Evolutionary conservation across 1,284 basidiomycete species (phyloP).

Genomic region (Apiotrichum domesticum): DNA sequence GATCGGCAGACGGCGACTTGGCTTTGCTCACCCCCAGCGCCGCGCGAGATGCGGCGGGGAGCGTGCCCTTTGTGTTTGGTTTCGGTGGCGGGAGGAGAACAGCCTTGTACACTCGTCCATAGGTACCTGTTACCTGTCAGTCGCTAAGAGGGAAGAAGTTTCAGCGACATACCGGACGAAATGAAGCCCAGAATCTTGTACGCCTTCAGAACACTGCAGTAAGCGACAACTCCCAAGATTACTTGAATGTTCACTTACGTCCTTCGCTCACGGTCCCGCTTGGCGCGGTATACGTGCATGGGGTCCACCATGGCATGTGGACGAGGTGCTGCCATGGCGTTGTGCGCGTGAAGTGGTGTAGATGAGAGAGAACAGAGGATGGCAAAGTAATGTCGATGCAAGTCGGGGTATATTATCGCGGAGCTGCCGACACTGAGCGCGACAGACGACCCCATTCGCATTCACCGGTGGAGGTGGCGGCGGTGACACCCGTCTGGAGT

Average conservation of each 20-base stretch:
- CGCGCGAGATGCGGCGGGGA: conserved; percentile 26
- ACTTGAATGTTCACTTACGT: conserved; percentile 27
- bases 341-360: neutral
- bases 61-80: conserved; percentile 14
- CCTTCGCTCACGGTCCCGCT: conserved; percentile 61
- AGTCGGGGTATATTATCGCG: too few species aligned
- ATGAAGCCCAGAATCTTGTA: conserved; percentile 96
- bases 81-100: conserved; percentile 48
- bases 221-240: neutral
- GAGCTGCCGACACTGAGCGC: too few species aligned
- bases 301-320: conserved; percentile 32
- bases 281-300: conserved; percentile 77
- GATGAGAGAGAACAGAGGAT: neutral
- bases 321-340: conserved; percentile 13
- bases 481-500: too few species aligned
- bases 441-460: too few species aligned
- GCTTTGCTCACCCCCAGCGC: conserved; percentile 19
- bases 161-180: conserved; percentile 56
- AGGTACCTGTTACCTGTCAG: conserved; percentile 61
- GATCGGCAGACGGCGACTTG: conserved; percentile 9
- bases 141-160: neutral
- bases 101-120: conserved; percentile 97
- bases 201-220: conserved; percentile 60
- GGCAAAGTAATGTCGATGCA: neutral
- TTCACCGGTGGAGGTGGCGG: too few species aligned